A percentile compares a stretch with the other conserved stretches of the same genome.
phyloP scores from a whole-genome alignment of 768 basidiomycete genomes.

The Suillus subaureus region DNA sequence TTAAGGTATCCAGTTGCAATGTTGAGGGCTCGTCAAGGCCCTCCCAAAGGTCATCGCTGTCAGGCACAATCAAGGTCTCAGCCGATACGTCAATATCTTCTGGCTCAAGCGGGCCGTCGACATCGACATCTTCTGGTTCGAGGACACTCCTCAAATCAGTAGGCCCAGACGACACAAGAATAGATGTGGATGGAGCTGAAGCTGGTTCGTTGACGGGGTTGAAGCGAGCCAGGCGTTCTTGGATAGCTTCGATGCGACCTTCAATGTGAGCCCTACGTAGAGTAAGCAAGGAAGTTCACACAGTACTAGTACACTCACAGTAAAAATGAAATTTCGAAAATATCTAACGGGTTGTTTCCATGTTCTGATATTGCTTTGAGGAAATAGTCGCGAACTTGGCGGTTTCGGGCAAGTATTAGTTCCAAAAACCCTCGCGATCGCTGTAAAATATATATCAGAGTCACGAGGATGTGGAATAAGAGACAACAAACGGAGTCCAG shows the following conservation, averaged over 20 bases:
- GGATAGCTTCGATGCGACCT: constrained; percentile 42
- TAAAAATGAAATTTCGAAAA: constrained; percentile 3
- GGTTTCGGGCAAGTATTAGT: not conserved
- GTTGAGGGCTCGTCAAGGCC: constrained; percentile 39
- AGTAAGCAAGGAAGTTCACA: constrained; percentile 25
- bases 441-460: not conserved
- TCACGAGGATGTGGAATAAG: not conserved
- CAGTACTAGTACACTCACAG: not conserved
- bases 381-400: constrained; percentile 1
- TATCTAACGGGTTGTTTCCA: not conserved
- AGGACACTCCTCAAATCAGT: not conserved
- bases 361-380: not conserved
- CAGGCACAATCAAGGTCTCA: constrained; percentile 25
- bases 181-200: constrained; percentile 5
- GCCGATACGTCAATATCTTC: constrained; percentile 24
- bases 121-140: constrained; percentile 7
- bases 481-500: not conserved
- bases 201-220: constrained; percentile 2
- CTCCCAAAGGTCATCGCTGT: constrained; percentile 54
- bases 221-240: constrained; percentile 32
- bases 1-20: constrained; percentile 33
- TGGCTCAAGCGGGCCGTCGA: constrained; percentile 18
- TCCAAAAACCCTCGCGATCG: constrained; percentile 5
- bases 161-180: not conserved
- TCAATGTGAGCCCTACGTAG: constrained; percentile 36